Percentiles rank a stretch among this genome's conserved stretches.
Evolutionary conservation across 306 rosid species (phyloP).

Genomic region (Vigna unguiculata): DNA sequence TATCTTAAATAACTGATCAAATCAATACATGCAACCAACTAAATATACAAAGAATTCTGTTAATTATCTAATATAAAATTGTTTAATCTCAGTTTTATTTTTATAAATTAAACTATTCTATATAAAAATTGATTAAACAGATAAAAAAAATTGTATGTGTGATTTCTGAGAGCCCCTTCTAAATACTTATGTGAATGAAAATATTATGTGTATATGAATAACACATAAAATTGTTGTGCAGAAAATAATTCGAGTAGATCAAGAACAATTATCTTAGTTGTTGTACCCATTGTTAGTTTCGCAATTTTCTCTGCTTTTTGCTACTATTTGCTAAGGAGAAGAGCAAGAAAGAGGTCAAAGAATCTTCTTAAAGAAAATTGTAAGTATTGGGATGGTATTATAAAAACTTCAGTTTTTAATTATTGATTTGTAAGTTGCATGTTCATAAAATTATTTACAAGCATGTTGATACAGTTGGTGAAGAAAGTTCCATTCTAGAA

Average conservation of each 20-base stretch:
- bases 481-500: slow-evolving; percentile 19
- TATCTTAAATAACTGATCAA: too few species aligned
- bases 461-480: slow-evolving; percentile 17
- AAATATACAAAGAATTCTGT: too few species aligned
- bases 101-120: too few species aligned
- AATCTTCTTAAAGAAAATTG: background rate
- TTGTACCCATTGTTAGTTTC: background rate
- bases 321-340: background rate
- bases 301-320: background rate
- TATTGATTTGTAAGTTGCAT: background rate
- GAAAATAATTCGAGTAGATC: background rate
- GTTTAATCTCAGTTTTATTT: too few species aligned
- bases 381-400: background rate
- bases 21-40: too few species aligned
- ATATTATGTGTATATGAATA: too few species aligned
- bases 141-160: too few species aligned
- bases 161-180: too few species aligned
- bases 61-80: too few species aligned
- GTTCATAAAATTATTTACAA: background rate
- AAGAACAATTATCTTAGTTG: slow-evolving; percentile 6
- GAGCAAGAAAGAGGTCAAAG: background rate
- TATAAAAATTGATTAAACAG: too few species aligned
- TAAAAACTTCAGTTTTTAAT: background rate
- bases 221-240: background rate
- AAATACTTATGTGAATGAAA: too few species aligned